phyloP scores from a whole-genome alignment of 805 yeast species.

The Sugiyamaella marilandica region DNA sequence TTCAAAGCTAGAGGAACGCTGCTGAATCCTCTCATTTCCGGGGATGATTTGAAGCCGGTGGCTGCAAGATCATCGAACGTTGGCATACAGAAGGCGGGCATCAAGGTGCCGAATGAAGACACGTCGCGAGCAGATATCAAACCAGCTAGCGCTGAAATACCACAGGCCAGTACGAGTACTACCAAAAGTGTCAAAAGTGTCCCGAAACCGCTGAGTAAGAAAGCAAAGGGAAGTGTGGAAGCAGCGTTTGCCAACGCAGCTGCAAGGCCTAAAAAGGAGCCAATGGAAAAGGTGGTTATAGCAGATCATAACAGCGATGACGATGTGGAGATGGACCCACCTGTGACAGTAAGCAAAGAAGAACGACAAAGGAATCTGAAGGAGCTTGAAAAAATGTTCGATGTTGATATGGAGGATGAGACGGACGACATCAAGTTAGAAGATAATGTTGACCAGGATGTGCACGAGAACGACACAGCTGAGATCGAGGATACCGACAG shows the following conservation, averaged over 20 bases:
- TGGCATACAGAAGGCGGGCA: too few relatives aligned
- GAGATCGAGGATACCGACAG: not conserved
- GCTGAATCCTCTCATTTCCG: not conserved
- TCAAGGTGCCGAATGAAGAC: too few relatives aligned
- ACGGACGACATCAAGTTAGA: constrained; percentile 9
- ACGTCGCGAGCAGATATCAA: not conserved
- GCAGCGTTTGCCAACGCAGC: constrained; percentile 15
- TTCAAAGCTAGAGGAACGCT: not conserved
- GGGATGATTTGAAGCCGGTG: too few relatives aligned
- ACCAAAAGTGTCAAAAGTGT: not conserved
- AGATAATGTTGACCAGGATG: constrained; percentile 1
- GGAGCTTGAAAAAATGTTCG: constrained; percentile 17
- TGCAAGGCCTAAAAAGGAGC: constrained; percentile 8
- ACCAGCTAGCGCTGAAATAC: not conserved
- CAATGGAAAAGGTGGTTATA: constrained; percentile 16
- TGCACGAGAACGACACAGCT: not conserved
- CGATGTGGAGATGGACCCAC: constrained; percentile 14
- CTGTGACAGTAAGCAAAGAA: not conserved
- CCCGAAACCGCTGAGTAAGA: not conserved
- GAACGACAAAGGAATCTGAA: constrained; percentile 10
- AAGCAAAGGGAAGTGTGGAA: constrained; percentile 1
- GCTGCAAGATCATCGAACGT: too few relatives aligned
- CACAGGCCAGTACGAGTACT: not conserved
- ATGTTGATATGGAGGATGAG: constrained; percentile 10
- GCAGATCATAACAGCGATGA: constrained; percentile 7